Evolutionary conservation across 768 basidiomycete genomes (phyloP).

Genomic region (Cubamyces sp.): DNA sequence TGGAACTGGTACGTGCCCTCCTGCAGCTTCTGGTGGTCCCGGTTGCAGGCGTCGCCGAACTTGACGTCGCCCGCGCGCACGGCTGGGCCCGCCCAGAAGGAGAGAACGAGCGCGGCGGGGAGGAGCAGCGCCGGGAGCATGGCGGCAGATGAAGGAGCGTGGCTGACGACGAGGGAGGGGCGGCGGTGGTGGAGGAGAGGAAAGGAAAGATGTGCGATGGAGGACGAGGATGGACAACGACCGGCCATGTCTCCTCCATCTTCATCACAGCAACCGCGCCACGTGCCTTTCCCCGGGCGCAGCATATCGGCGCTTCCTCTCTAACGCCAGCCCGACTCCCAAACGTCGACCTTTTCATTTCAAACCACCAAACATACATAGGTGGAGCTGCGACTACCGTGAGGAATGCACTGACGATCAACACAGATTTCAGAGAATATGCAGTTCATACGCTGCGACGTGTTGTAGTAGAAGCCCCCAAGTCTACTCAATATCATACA

Average conservation of each 20-base stretch:
- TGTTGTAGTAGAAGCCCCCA: no score
- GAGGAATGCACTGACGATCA: neutral
- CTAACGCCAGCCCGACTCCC: neutral
- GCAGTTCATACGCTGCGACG: neutral
- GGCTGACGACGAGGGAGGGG: neutral
- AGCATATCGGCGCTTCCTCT: neutral
- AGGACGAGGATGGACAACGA: constrained; percentile 10
- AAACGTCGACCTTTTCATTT: no score
- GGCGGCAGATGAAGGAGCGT: constrained; percentile 3
- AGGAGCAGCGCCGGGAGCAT: constrained; percentile 21
- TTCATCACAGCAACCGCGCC: constrained; percentile 17
- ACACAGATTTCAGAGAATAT: neutral
- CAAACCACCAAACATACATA: no score
- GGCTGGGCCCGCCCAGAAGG: constrained; percentile 38
- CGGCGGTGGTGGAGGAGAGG: constrained; percentile 3
- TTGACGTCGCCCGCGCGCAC: constrained; percentile 49
- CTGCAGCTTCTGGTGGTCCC: constrained; percentile 67
- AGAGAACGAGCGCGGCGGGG: constrained; percentile 40
- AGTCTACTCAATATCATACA: no score
- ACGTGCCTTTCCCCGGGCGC: constrained; percentile 3
- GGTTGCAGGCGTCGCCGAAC: constrained; percentile 53
- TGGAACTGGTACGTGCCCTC: constrained; percentile 79
- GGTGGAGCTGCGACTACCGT: no score
- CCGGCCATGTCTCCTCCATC: neutral
- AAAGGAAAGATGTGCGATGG: constrained; percentile 17